These are phyloP conservation scores for Trichocladium antarcticum DNA, from an alignment of 495 filamentous ascomycete genomes.

Conservation along the genomic window DNA sequence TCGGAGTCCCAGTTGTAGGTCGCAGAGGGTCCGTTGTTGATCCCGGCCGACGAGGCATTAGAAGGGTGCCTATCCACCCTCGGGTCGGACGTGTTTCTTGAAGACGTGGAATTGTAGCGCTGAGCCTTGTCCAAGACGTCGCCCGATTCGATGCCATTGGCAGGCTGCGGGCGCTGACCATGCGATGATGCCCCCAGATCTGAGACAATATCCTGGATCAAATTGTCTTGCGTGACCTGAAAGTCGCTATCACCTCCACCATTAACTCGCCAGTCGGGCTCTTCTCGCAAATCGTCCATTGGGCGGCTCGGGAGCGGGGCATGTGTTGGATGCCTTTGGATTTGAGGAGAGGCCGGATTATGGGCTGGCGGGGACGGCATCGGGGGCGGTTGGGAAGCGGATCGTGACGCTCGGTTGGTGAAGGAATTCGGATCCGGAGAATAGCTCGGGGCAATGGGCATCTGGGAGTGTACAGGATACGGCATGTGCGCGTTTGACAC, in stretches of 20 bases:
- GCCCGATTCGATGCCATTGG: slow-evolving; percentile 32
- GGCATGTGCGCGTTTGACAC: slow-evolving; percentile 30
- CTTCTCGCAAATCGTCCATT: slow-evolving; percentile 33
- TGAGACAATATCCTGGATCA: slow-evolving; percentile 46
- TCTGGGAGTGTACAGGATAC: slow-evolving; percentile 37
- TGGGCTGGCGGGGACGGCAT: slow-evolving; percentile 30
- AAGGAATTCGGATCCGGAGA: slow-evolving; percentile 35
- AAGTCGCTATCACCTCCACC: slow-evolving; percentile 26
- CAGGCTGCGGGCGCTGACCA: slow-evolving; percentile 21
- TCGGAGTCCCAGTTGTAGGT: slow-evolving; percentile 37
- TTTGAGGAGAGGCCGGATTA: slow-evolving; percentile 22
- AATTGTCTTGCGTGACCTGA: slow-evolving; percentile 35
- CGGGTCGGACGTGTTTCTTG: slow-evolving; percentile 25
- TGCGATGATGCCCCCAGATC: slow-evolving; percentile 30
- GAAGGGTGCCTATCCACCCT: slow-evolving; percentile 36
- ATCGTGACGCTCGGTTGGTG: slow-evolving; percentile 30
- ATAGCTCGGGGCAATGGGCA: slow-evolving; percentile 38
- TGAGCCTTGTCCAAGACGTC: slow-evolving; percentile 35
- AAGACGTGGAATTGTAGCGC: slow-evolving; percentile 41
- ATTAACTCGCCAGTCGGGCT: slow-evolving; percentile 28
- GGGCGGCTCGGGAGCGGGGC: slow-evolving; percentile 44
- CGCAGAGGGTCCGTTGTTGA: slow-evolving; percentile 16
- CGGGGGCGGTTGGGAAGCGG: slow-evolving; percentile 35
- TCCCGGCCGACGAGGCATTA: slow-evolving; percentile 37
- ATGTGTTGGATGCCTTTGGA: slow-evolving; percentile 45